These are phyloP conservation scores for Calocera cornea DNA, from an alignment of 768 basidiomycete genomes.

Conservation along the genomic window DNA sequence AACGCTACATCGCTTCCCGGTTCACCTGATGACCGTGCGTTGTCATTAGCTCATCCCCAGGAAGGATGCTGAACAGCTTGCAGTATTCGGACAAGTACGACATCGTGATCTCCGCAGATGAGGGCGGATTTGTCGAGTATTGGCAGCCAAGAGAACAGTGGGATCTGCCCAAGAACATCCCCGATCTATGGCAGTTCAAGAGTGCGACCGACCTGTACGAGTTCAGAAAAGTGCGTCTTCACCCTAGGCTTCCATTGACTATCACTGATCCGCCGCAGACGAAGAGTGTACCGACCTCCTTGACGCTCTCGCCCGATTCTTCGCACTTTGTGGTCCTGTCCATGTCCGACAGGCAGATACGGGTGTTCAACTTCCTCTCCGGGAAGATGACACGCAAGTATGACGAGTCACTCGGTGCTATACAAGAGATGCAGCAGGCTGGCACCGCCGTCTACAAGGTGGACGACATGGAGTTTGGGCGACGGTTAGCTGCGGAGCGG, in stretches of 20 bases:
- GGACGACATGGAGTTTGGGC: slow-evolving; percentile 99
- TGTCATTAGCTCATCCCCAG: neutral
- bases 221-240: slow-evolving; percentile 73
- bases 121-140: slow-evolving; percentile 89
- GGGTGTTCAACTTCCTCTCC: slow-evolving; percentile 79
- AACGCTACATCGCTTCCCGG: slow-evolving; percentile 71
- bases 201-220: slow-evolving; percentile 88
- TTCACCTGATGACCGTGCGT: slow-evolving; percentile 80
- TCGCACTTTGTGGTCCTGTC: slow-evolving; percentile 89
- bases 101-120: slow-evolving; percentile 86
- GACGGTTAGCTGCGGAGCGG: slow-evolving; percentile 80
- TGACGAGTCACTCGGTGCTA: slow-evolving; percentile 83
- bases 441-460: slow-evolving; percentile 83
- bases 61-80: neutral
- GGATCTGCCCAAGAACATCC: slow-evolving; percentile 59
- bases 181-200: slow-evolving; percentile 81
- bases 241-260: neutral
- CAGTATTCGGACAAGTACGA: slow-evolving; percentile 87
- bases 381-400: slow-evolving; percentile 88
- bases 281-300: slow-evolving; percentile 80
- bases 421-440: slow-evolving; percentile 98
- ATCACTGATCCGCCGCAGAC: slow-evolving; percentile 36
- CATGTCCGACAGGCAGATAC: slow-evolving; percentile 83
- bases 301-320: slow-evolving; percentile 80
- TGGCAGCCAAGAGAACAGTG: slow-evolving; percentile 90